Conservation (phyloP, 2,329 filamentous ascomycete genomes). For the Akanthomyces lecanii region DNA sequence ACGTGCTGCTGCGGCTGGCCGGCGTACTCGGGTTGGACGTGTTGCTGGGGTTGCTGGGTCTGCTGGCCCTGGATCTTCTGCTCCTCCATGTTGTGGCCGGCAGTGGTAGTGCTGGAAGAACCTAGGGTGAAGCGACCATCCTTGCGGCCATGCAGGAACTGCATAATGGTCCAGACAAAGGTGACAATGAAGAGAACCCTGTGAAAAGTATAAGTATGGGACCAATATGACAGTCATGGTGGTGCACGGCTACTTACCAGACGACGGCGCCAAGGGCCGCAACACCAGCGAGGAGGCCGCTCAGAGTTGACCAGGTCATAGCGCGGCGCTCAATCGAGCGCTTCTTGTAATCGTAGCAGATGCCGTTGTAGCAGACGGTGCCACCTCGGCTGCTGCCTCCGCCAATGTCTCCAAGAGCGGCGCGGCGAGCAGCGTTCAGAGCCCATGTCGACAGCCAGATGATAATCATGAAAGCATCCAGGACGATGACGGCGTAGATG, state of each 20-base stretch:
- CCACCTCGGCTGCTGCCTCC: neutral
- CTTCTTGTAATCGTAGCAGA: constrained; percentile 12
- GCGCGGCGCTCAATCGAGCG: constrained; percentile 9
- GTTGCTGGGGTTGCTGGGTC: constrained; percentile 22
- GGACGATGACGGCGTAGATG: constrained; percentile 39
- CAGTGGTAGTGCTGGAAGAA: constrained; percentile 16
- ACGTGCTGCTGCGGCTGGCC: constrained; percentile 20
- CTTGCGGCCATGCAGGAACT: constrained; percentile 36
- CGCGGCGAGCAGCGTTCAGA: constrained; percentile 12
- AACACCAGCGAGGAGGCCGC: constrained; percentile 31
- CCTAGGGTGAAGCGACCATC: constrained; percentile 30
- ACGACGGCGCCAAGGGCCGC: constrained; percentile 42
- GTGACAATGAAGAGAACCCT: constrained; percentile 38
- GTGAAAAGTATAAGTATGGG: neutral
- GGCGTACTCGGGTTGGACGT: constrained; percentile 23
- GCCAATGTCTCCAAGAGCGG: neutral
- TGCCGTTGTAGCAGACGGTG: constrained; percentile 23
- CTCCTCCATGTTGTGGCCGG: constrained; percentile 33
- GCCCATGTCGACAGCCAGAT: constrained; percentile 43
- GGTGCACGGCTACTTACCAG: constrained; percentile 30
- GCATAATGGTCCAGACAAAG: constrained; percentile 33
- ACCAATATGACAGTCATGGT: too few relatives aligned
- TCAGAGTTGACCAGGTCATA: neutral
- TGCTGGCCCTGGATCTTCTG: constrained; percentile 23
- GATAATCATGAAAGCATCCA: constrained; percentile 42